Conservation (phyloP, 441 rosid genomes). For the Adansonia gregorii region DNA sequence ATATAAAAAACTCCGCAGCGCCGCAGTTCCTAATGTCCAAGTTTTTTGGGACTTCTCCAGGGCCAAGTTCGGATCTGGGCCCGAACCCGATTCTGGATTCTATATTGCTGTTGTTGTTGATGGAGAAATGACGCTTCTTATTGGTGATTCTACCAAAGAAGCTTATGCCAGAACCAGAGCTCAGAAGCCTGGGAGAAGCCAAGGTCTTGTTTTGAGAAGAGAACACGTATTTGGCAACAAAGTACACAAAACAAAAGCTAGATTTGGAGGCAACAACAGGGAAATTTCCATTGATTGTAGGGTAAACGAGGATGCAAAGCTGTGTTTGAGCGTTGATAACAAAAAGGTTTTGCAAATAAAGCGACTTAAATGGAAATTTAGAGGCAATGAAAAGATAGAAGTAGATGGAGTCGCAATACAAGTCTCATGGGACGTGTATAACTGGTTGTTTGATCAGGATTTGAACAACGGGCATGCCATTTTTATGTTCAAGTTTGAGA, state of each 20-base stretch:
- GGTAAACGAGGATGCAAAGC: slow-evolving; percentile 59
- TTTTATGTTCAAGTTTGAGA: slow-evolving; percentile 83
- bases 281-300: slow-evolving; percentile 72
- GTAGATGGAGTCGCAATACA: slow-evolving; percentile 76
- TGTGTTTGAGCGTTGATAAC: slow-evolving; percentile 59
- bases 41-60: slow-evolving; percentile 79
- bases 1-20: slow-evolving; percentile 47
- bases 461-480: slow-evolving; percentile 53
- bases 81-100: slow-evolving; percentile 80
- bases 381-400: slow-evolving; percentile 80
- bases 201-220: slow-evolving; percentile 62
- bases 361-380: slow-evolving; percentile 80
- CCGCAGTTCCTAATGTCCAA: slow-evolving; percentile 39
- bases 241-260: slow-evolving; percentile 61
- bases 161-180: slow-evolving; percentile 57
- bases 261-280: slow-evolving; percentile 65
- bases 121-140: slow-evolving; percentile 61
- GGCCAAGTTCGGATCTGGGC: slow-evolving; percentile 76
- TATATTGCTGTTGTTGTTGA: slow-evolving; percentile 74
- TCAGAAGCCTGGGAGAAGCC: slow-evolving; percentile 43
- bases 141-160: slow-evolving; percentile 68
- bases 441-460: slow-evolving; percentile 73
- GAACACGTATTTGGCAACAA: slow-evolving; percentile 78
- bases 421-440: slow-evolving; percentile 91
- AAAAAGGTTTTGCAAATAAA: slow-evolving; percentile 66